These are phyloP conservation scores for Apocynum venetum DNA, from an alignment of 257 asterid genomes.

Conservation along the genomic window DNA sequence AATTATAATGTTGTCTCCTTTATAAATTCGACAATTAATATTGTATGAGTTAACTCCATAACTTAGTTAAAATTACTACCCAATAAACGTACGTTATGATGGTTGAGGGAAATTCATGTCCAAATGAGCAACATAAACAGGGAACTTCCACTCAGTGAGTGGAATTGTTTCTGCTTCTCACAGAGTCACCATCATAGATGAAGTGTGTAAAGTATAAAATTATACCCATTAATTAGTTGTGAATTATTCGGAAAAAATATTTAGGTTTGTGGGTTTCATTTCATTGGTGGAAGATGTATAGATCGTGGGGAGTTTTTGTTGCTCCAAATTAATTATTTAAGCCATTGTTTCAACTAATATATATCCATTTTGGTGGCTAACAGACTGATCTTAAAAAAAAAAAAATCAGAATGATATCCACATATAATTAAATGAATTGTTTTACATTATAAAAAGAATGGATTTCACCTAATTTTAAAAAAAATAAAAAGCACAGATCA, in stretches of 20 bases:
- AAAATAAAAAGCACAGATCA: too few species aligned
- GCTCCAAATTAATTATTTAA: background rate
- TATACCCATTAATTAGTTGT: background rate
- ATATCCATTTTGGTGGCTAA: background rate
- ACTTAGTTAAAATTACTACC: too few species aligned
- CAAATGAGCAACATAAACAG: slow-evolving; percentile 38
- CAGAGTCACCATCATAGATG: slow-evolving; percentile 28
- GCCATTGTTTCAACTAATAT: background rate
- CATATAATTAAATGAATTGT: too few species aligned
- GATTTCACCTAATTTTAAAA: too few species aligned
- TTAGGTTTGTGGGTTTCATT: background rate
- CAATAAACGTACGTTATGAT: too few species aligned
- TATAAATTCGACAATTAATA: too few species aligned
- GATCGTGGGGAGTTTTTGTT: background rate
- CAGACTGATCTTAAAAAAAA: background rate
- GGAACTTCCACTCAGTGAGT: slow-evolving; percentile 50
- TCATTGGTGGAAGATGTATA: background rate
- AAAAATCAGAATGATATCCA: too few species aligned
- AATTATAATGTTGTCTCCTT: too few species aligned
- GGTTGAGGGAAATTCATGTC: background rate
- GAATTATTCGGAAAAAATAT: background rate
- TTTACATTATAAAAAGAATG: too few species aligned
- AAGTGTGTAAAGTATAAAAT: background rate
- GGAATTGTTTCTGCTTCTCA: slow-evolving; percentile 28
- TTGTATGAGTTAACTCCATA: too few species aligned